phyloP scores from a whole-genome alignment of 345 rosid genomes.

The Barbarea vulgaris region DNA sequence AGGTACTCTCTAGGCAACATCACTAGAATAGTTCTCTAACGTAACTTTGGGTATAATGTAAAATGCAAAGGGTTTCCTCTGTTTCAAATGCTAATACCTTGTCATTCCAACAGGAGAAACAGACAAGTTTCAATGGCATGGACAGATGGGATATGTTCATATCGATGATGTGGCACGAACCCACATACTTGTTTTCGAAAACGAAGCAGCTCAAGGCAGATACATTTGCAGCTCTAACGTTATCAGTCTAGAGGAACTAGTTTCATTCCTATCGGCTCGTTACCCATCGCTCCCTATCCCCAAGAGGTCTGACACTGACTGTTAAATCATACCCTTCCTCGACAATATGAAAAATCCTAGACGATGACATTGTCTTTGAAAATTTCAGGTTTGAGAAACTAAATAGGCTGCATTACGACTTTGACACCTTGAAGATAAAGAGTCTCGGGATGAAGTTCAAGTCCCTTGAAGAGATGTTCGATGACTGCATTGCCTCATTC shows the following conservation, averaged over 20 bases:
- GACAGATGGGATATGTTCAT: constrained; percentile 91
- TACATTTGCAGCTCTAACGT: constrained; percentile 70
- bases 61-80: not conserved
- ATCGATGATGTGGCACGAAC: constrained; percentile 85
- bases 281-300: constrained; percentile 71
- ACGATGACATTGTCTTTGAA: not conserved
- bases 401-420: constrained; percentile 58
- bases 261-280: constrained; percentile 53
- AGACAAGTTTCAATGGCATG: constrained; percentile 72
- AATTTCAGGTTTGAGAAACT: constrained; percentile 60
- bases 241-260: constrained; percentile 57
- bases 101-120: constrained; percentile 48
- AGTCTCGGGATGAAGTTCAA: constrained; percentile 73
- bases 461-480: constrained; percentile 65
- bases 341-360: not conserved
- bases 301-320: constrained; percentile 46
- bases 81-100: not conserved
- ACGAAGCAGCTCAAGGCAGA: constrained; percentile 56
- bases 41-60: not conserved
- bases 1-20: constrained; percentile 48
- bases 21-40: not conserved
- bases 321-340: not conserved
- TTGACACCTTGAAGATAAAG: constrained; percentile 62
- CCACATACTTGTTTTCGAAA: constrained; percentile 73
- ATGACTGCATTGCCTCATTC: constrained; percentile 67